Percentiles rank a stretch among this genome's conserved stretches.
phyloP scores from a whole-genome alignment of 1,284 basidiomycete genomes.

The Sanguinoderma infundibulare region DNA sequence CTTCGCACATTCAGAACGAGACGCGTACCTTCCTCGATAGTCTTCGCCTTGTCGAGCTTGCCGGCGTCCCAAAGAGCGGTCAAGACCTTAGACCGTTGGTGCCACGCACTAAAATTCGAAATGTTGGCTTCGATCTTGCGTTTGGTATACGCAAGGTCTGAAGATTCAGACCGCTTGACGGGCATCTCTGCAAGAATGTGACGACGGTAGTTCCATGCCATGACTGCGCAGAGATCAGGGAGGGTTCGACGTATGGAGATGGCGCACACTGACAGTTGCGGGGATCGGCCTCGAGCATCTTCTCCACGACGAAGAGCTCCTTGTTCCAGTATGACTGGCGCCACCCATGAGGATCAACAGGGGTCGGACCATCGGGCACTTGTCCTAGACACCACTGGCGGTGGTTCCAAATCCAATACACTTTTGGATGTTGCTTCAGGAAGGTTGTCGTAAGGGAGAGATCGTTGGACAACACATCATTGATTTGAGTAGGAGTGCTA shows the following conservation, averaged over 20 bases:
- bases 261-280: slow-evolving; percentile 79
- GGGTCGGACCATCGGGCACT: too few species aligned
- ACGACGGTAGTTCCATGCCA: slow-evolving; percentile 91
- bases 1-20: slow-evolving; percentile 90
- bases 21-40: slow-evolving; percentile 67
- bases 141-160: slow-evolving; percentile 84
- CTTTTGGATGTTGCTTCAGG: too few species aligned
- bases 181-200: slow-evolving; percentile 84
- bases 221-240: slow-evolving; percentile 56
- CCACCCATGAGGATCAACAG: slow-evolving; percentile 71
- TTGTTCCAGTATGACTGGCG: slow-evolving; percentile 78
- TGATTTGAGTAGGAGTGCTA: slow-evolving; percentile 68
- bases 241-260: neutral
- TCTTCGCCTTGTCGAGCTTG: slow-evolving; percentile 49
- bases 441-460: slow-evolving; percentile 87
- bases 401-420: too few species aligned
- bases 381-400: too few species aligned
- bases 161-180: slow-evolving; percentile 49
- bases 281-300: slow-evolving; percentile 85
- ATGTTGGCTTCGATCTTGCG: slow-evolving; percentile 91
- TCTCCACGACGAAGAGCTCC: slow-evolving; percentile 86
- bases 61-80: too few species aligned
- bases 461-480: slow-evolving; percentile 71
- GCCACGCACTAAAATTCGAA: slow-evolving; percentile 99
- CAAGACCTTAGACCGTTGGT: slow-evolving; percentile 90